A percentile compares a stretch with the other conserved stretches of the same genome.
phyloP scores from a whole-genome alignment of 2,329 filamentous ascomycete species.

The Fusarium chuoi region DNA sequence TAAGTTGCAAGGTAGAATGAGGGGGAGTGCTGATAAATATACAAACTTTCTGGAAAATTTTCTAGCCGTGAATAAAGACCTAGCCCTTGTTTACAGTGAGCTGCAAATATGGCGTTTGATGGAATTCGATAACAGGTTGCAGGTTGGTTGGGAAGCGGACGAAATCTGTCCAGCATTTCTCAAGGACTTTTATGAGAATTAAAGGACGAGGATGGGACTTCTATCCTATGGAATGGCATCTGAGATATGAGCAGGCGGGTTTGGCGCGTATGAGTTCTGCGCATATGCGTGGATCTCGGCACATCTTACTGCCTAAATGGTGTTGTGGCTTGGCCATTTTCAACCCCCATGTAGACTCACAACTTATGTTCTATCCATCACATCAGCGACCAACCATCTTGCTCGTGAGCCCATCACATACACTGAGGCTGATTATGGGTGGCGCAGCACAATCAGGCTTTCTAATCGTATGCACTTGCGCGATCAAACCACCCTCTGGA shows the following conservation, averaged over 20 bases:
- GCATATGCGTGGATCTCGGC: neutral
- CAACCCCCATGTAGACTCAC: neutral
- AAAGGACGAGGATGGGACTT: neutral
- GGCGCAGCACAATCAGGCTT: too few relatives aligned
- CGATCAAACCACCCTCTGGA: too few relatives aligned
- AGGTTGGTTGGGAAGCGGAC: neutral
- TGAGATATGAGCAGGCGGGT: neutral
- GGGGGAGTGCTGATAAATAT: fast-evolving
- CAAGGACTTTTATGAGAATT: neutral
- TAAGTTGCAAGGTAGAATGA: too few relatives aligned
- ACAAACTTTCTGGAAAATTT: neutral
- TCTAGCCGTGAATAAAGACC: neutral
- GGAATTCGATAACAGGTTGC: too few relatives aligned
- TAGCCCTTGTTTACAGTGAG: neutral
- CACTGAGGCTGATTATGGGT: too few relatives aligned
- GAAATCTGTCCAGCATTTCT: fast-evolving
- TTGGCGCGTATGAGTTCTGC: neutral
- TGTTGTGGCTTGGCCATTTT: neutral
- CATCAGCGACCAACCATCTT: too few relatives aligned
- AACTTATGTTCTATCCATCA: too few relatives aligned
- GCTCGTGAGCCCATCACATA: too few relatives aligned
- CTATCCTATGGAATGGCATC: fast-evolving
- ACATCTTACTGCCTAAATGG: neutral
- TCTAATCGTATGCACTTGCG: too few relatives aligned
- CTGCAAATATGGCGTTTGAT: neutral